These are phyloP conservation scores for Yamadazyma taylorii DNA, from an alignment of 1,139 yeast species.

Conservation along the genomic window DNA sequence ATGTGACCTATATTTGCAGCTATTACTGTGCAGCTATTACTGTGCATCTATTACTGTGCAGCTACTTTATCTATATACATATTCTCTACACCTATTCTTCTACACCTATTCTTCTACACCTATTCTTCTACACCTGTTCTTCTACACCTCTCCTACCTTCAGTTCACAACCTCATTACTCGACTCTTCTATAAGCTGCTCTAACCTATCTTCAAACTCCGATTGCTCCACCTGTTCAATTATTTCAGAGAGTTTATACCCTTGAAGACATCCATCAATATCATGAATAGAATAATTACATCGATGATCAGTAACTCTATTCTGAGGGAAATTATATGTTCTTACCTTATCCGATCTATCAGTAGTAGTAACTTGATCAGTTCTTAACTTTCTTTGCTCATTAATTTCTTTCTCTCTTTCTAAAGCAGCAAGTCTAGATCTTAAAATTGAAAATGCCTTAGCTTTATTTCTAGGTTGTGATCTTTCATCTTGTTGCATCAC, in stretches of 20 bases:
- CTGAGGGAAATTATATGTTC: constrained; percentile 93
- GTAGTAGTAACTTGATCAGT: constrained; percentile 85
- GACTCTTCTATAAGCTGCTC: constrained; percentile 10
- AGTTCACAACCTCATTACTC: not conserved
- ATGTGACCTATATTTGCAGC: too few relatives aligned
- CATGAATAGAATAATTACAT: constrained; percentile 76
- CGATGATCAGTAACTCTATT: constrained; percentile 93
- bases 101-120: too few relatives aligned
- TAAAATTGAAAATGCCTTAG: constrained; percentile 85
- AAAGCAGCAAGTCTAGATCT: constrained; percentile 82
- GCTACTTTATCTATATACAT: too few relatives aligned
- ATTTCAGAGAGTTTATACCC: constrained; percentile 71
- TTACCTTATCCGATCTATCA: constrained; percentile 87
- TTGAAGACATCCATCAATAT: constrained; percentile 74
- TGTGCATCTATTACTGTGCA: too few relatives aligned
- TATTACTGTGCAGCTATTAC: too few relatives aligned
- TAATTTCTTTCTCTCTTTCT: constrained; percentile 66
- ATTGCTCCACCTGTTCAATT: constrained; percentile 30
- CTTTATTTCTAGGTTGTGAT: constrained; percentile 92
- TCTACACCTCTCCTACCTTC: too few relatives aligned
- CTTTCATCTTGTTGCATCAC: constrained; percentile 94
- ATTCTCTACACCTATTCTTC: too few relatives aligned
- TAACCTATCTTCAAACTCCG: constrained; percentile 29
- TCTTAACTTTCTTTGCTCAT: constrained; percentile 65
- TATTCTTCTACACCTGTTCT: too few relatives aligned